Base-by-base conservation (phyloP, 345 rosid species). In the Atalantia buxifolia region DNA sequence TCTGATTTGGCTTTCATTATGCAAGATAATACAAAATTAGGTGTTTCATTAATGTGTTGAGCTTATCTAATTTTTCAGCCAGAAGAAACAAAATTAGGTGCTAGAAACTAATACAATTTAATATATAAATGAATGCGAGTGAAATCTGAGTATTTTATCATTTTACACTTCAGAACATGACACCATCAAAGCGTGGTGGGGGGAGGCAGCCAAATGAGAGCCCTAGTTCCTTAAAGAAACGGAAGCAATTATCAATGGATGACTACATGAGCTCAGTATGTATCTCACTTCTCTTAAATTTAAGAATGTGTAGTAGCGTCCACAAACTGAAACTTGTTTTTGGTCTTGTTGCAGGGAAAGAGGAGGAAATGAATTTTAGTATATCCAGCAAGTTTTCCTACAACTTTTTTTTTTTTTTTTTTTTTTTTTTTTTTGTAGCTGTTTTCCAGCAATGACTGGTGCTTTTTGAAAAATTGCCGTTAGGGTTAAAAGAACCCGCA, bases 201-300 rank as follows among this genome's bases (percentile, higher is more conserved):
- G 90, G 90, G 55, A 90, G 94, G 81, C 92, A 89, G 83, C 71
- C 88, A 79, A 87, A 85, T 1, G 98, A 91, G 75, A 90, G 91
- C 86, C 95, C 94, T 25, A 66, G 81, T 48, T 84, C 88, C 56
- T 56, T 81, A 10, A 94, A 90, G 92, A 94, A 94, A 80, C 88
- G 95, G 62, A 91, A 91, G 86, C 98, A 96, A 83, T 82, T 86
- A 36, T 84, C 99, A 6, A 93, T 91, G 94, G 98, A 92, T 82
- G 97, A 96, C 77, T 91, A 87, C 56, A 40, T 88, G 69, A 87
- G 81, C 83, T 83, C 93, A 53, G 90, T 91, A 88, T 24, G 86
- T 79, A 70, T 76, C 68, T 9, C 7, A 72, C 65, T n/a, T 1
- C 9, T 22, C 48, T 35, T 28, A 21, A 7, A 48, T 40, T 45